These are phyloP conservation scores for Theileria sp. DNA, from an alignment of 169 alveolate species.

Conservation along the genomic window DNA sequence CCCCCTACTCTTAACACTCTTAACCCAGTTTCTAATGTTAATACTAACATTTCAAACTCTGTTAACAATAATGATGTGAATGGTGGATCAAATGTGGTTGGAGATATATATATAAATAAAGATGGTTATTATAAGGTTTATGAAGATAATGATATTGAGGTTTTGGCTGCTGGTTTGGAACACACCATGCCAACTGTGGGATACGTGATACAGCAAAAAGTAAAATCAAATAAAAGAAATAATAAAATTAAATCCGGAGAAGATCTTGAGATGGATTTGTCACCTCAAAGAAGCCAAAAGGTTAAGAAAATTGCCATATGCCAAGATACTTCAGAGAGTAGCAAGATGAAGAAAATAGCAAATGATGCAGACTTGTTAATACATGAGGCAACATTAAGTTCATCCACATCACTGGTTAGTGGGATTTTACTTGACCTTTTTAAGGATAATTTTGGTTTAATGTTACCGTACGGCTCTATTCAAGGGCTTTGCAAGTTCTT, in stretches of 20 bases:
- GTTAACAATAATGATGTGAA: background rate
- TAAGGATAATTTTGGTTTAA: background rate
- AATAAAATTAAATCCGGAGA: background rate
- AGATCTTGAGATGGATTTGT: conserved; percentile 8
- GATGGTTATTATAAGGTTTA: conserved; percentile 47
- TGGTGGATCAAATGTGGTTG: conserved; percentile 4
- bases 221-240: background rate
- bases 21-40: no score
- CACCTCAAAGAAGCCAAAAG: background rate
- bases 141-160: conserved; percentile 59
- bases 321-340: conserved; percentile 73
- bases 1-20: background rate
- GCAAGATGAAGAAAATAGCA: conserved; percentile 53
- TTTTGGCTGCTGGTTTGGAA: conserved; percentile 67
- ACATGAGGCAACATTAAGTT: conserved; percentile 73
- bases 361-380: conserved; percentile 73
- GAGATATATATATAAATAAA: conserved; percentile 41
- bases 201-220: conserved; percentile 72
- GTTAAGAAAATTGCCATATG: conserved; percentile 71
- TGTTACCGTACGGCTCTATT: background rate
- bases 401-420: conserved; percentile 26
- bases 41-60: background rate
- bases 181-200: conserved; percentile 84
- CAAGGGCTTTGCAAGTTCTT: conserved; percentile 2
- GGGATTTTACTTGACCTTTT: conserved; percentile 4